A percentile compares a stretch with the other conserved stretches of the same genome.
Evolutionary conservation across 768 basidiomycete species (phyloP).

Genomic region (Crepidotus variabilis): DNA sequence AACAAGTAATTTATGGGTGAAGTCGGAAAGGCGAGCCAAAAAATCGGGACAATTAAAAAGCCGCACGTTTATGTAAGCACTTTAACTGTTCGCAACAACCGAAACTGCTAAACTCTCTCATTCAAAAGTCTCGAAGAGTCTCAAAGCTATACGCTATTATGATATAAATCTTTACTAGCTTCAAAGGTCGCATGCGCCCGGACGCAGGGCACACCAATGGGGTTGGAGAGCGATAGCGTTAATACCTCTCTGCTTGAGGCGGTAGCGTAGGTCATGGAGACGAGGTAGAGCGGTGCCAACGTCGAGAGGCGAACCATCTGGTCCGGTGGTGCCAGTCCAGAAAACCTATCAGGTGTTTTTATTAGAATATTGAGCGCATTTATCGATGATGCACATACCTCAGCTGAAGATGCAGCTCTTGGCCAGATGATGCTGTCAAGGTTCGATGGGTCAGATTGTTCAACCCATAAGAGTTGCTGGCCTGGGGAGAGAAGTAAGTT

Average conservation of each 20-base stretch:
- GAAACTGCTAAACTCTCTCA: no score
- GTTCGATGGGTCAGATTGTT: constrained; percentile 67
- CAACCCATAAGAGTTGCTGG: constrained; percentile 70
- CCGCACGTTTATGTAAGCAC: no score
- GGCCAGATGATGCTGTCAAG: constrained; percentile 73
- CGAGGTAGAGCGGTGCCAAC: constrained; percentile 33
- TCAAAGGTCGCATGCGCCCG: constrained; percentile 43
- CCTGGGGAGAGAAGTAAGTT: constrained; percentile 27
- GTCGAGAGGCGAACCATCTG: constrained; percentile 33
- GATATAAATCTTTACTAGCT: background rate
- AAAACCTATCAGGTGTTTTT: constrained; percentile 39
- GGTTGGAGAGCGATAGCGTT: constrained; percentile 63
- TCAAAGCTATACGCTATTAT: no score
- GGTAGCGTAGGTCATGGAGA: constrained; percentile 60
- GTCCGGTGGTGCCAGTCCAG: constrained; percentile 52
- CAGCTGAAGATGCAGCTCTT: constrained; percentile 65
- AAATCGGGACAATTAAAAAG: no score
- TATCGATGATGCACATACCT: constrained; percentile 22
- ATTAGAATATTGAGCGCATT: background rate
- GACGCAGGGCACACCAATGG: constrained; percentile 66
- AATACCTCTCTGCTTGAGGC: constrained; percentile 61
- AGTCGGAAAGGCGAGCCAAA: no score
- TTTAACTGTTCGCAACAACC: no score
- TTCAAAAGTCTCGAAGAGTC: no score
- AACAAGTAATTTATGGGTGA: no score